Evolutionary conservation across 2,329 filamentous ascomycete species (phyloP), one percentile per base, ranked within the genome.

Genomic region (Zymoseptoria crescenta): DNA sequence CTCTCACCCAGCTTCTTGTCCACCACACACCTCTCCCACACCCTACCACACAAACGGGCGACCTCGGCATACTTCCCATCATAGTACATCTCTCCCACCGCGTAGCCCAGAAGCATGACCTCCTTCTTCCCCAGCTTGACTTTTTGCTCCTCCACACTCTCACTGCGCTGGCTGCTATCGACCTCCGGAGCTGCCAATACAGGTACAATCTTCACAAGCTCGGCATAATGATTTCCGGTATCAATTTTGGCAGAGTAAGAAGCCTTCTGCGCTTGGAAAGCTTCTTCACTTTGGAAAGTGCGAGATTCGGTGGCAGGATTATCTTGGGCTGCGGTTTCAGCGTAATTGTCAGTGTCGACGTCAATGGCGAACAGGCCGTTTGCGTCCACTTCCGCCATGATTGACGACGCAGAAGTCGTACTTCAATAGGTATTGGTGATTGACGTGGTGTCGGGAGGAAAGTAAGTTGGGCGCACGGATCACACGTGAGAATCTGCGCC

Each of bases 51-150:
- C 1, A 73, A 49, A 35, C 58, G 58, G 8, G 67, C 30, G 3
- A 71, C 59, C 58, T 76, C 74, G 67, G 82, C 80, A 64, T 84
- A 86, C 64, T 81, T 79, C 68, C 80, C 80, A 65, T 83, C 80
- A 61, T 81, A 77, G 41, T 80, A 80, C 75, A 87, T 83, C 53
- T 86, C 79, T 8, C 79, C 76, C 28, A 85, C 71, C 56, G 85
- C 84, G 7, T 79, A 80, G 30, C 74, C 73, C 50, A 83, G 76
- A 59, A 72, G 58, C 50, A 67, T 64, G 8, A 68, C 59, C 1
- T 71, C 65, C 45, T 66, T 68, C 61, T 71, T 73, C 51, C 64
- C 58, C 45, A 73, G 60, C 50, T 62, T 65, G 3, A 62, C 49
- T 20, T 66, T 65, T 7, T 20, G 24, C 29, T 35, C 27, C n/a